Evolutionary conservation across 1,284 basidiomycete species (phyloP).

Genomic region (Ganoderma sinense): DNA sequence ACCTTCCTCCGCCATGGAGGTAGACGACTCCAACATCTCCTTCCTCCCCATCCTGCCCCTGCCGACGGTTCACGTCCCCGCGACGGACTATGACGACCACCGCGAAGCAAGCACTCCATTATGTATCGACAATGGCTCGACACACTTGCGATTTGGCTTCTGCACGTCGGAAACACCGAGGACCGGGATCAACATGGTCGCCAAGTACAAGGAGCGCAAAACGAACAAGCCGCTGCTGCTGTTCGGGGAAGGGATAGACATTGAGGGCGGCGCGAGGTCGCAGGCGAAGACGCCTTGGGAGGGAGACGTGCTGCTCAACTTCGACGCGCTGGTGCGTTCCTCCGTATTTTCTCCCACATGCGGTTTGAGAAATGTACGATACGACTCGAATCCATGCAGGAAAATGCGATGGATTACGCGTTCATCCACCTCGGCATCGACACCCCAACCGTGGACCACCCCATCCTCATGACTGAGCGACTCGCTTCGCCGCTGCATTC

Average conservation of each 20-base stretch:
- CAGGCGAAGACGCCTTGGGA: slow-evolving; percentile 88
- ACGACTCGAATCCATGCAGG: slow-evolving; percentile 55
- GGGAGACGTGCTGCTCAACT: slow-evolving; percentile 89
- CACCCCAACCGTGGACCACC: slow-evolving; percentile 83
- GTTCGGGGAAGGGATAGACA: slow-evolving; percentile 86
- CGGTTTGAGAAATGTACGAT: slow-evolving; percentile 9
- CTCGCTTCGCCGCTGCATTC: slow-evolving; percentile 92
- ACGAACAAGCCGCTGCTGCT: slow-evolving; percentile 81
- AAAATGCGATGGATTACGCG: slow-evolving; percentile 93
- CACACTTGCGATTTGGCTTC: slow-evolving; percentile 91
- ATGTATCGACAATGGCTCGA: slow-evolving; percentile 94
- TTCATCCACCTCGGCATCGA: slow-evolving; percentile 90
- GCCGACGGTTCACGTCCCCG: slow-evolving; percentile 35
- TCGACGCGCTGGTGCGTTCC: slow-evolving; percentile 85
- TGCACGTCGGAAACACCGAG: slow-evolving; percentile 60
- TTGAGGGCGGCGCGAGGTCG: slow-evolving; percentile 82
- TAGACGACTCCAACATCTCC: slow-evolving; percentile 35
- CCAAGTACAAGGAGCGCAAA: slow-evolving; percentile 90
- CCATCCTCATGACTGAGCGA: slow-evolving; percentile 94
- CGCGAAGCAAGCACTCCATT: slow-evolving; percentile 66
- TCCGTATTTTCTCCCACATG: background rate
- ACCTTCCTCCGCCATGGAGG: slow-evolving; percentile 15
- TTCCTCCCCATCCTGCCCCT: slow-evolving; percentile 35
- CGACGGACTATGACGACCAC: slow-evolving; percentile 40
- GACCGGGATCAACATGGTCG: slow-evolving; percentile 73